A percentile compares a stretch with the other conserved stretches of the same genome.
Evolutionary conservation across 768 basidiomycete species (phyloP).

Genomic region (Sistotremastrum suecicum): DNA sequence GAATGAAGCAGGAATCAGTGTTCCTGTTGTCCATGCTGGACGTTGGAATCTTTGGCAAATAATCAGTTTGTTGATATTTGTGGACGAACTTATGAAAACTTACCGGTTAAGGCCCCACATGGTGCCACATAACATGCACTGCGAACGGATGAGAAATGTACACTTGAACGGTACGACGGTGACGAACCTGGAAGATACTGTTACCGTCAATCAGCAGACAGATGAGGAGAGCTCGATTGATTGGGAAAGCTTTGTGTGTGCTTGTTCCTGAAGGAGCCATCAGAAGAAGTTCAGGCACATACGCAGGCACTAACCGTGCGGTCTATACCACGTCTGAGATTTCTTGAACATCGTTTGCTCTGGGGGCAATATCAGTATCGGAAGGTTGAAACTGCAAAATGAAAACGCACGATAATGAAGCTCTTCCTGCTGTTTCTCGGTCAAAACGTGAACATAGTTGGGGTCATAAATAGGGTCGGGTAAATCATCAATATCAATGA

Average conservation of each 20-base stretch:
- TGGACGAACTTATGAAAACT: constrained; percentile 5
- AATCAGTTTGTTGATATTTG: background rate
- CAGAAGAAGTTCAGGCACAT: constrained; percentile 9
- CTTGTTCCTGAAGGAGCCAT: constrained; percentile 1
- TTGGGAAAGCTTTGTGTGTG: constrained; percentile 45
- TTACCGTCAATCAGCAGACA: constrained; percentile 63
- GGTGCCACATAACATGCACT: constrained; percentile 54
- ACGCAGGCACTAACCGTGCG: constrained; percentile 71
- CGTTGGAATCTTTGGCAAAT: constrained; percentile 33
- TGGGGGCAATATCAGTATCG: constrained; percentile 13
- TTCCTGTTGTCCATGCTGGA: constrained; percentile 56
- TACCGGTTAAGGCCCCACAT: constrained; percentile 74
- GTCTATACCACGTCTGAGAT: constrained; percentile 74
- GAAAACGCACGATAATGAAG: constrained; percentile 44
- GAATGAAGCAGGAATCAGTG: constrained; percentile 60
- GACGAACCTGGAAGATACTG: constrained; percentile 59
- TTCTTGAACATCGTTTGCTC: constrained; percentile 58
- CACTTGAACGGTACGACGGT: background rate
- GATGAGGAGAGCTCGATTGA: constrained; percentile 59
- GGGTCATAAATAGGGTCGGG: constrained; percentile 65
- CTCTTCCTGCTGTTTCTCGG: constrained; percentile 47
- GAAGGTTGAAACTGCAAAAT: background rate
- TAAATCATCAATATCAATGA: constrained; percentile 65
- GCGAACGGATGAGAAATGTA: background rate
- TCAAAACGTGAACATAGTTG: constrained; percentile 59